Evolutionary conservation across 2,329 filamentous ascomycete species (phyloP).

Genomic region (Fusarium miscanthi): DNA sequence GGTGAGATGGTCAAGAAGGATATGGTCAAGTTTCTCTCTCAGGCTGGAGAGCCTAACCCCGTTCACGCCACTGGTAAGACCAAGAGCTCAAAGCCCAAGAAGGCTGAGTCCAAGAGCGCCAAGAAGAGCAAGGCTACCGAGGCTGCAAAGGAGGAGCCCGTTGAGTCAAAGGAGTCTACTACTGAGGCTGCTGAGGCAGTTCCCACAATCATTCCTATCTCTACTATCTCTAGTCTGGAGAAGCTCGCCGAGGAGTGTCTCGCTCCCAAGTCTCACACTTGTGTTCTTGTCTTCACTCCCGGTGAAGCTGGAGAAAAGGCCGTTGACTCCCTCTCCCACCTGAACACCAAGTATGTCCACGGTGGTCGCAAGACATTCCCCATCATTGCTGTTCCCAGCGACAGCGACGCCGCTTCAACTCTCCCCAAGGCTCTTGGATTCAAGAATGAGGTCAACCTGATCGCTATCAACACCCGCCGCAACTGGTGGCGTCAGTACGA

Average conservation of each 20-base stretch:
- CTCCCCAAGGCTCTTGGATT: conserved; percentile 66
- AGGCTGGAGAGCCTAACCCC: conserved; percentile 82
- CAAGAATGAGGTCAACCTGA: conserved; percentile 70
- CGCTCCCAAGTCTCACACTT: conserved; percentile 79
- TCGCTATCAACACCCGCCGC: conserved; percentile 87
- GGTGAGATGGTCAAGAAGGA: conserved; percentile 87
- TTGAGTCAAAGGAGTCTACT: conserved; percentile 38
- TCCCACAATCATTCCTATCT: conserved; percentile 68
- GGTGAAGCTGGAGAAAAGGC: conserved; percentile 65
- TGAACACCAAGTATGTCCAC: conserved; percentile 79
- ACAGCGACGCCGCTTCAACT: conserved; percentile 57
- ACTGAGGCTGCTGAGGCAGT: conserved; percentile 44
- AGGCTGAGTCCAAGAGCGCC: conserved; percentile 51
- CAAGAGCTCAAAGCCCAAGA: conserved; percentile 55
- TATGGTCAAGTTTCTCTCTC: conserved; percentile 84
- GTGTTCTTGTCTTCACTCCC: conserved; percentile 80
- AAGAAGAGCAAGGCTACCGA: conserved; percentile 47
- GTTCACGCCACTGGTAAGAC: conserved; percentile 61
- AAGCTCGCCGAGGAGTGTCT: conserved; percentile 79
- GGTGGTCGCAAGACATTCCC: conserved; percentile 80
- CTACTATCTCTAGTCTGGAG: conserved; percentile 70
- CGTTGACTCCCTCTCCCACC: conserved; percentile 73
- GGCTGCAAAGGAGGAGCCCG: conserved; percentile 47
- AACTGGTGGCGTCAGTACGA: conserved; percentile 86
- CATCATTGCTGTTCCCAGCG: conserved; percentile 78